Evolutionary conservation across 306 rosid genomes (phyloP).

Genomic region (Glycyrrhiza uralensis): DNA sequence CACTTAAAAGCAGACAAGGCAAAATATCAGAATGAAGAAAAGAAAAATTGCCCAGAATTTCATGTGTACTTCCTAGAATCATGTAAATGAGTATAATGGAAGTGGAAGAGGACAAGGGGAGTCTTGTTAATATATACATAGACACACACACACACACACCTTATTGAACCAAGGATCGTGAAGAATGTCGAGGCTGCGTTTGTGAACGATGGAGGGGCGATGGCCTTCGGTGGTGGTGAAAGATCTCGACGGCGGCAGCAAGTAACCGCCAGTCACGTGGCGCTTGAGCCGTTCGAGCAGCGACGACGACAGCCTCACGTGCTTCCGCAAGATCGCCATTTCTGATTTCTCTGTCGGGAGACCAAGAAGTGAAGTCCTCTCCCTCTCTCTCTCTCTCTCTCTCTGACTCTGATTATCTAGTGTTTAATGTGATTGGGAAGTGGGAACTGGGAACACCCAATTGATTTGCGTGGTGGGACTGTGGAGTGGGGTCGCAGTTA

Average conservation of each 20-base stretch:
- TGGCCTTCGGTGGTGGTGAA: slow-evolving; percentile 75
- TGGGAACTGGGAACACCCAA: not conserved
- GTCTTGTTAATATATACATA: too few relatives aligned
- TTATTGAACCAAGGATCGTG: slow-evolving; percentile 99
- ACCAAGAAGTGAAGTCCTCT: not conserved
- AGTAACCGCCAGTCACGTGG: slow-evolving; percentile 13
- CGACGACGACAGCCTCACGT: slow-evolving; percentile 51
- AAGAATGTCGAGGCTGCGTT: slow-evolving; percentile 94
- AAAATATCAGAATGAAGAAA: slow-evolving; percentile 18
- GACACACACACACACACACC: too few relatives aligned
- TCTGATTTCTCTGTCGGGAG: too few relatives aligned
- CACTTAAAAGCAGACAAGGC: not conserved
- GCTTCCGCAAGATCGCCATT: slow-evolving; percentile 59
- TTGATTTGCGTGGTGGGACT: too few relatives aligned
- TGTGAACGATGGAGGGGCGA: slow-evolving; percentile 83
- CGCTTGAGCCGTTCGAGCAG: slow-evolving; percentile 48
- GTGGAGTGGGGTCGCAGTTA: too few relatives aligned
- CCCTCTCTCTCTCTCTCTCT: too few relatives aligned
- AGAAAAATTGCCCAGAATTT: not conserved
- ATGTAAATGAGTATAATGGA: too few relatives aligned
- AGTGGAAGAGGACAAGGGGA: slow-evolving; percentile 15
- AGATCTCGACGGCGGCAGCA: slow-evolving; percentile 44
- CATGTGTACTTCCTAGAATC: not conserved
- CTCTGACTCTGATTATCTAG: not conserved
- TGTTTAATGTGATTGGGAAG: not conserved